Percentiles rank a stretch among this genome's conserved stretches.
These are phyloP conservation scores for Zygosaccharomyces siamensis DNA, from an alignment of 805 yeast genomes.

Conservation along the genomic window DNA sequence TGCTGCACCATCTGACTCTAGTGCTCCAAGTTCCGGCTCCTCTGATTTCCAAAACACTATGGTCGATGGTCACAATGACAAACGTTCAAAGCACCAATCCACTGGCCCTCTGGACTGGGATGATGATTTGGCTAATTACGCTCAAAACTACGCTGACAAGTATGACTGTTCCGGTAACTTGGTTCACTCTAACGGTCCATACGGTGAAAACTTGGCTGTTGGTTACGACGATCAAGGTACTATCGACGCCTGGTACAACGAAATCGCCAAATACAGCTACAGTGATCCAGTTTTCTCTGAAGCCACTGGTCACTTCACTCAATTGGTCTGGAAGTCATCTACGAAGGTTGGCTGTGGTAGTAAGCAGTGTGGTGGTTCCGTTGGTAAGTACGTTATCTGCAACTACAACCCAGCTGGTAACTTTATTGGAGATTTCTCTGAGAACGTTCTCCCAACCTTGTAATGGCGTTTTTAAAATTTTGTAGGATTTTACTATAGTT, in stretches of 20 bases:
- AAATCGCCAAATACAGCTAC: slow-evolving; percentile 51
- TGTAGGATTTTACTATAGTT: not conserved
- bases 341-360: slow-evolving; percentile 71
- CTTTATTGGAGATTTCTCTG: slow-evolving; percentile 46
- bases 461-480: not conserved
- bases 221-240: slow-evolving; percentile 55
- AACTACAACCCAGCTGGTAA: slow-evolving; percentile 77
- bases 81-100: slow-evolving; percentile 50
- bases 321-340: slow-evolving; percentile 70
- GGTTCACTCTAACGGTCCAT: slow-evolving; percentile 64
- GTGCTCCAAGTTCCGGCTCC: slow-evolving; percentile 26
- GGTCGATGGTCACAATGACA: slow-evolving; percentile 57
- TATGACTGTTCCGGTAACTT: slow-evolving; percentile 54
- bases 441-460: slow-evolving; percentile 25
- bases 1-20: slow-evolving; percentile 5
- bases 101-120: slow-evolving; percentile 48
- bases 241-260: slow-evolving; percentile 77
- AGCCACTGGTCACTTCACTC: slow-evolving; percentile 77
- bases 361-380: slow-evolving; percentile 51
- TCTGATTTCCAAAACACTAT: slow-evolving; percentile 36
- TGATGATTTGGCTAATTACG: slow-evolving; percentile 47
- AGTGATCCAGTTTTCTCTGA: slow-evolving; percentile 43
- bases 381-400: slow-evolving; percentile 66
- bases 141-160: slow-evolving; percentile 50
- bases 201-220: slow-evolving; percentile 79